Percentiles rank a stretch among this genome's conserved stretches.
These are phyloP conservation scores for Pichia eremophila DNA, from an alignment of 805 yeast species.

Conservation along the genomic window DNA sequence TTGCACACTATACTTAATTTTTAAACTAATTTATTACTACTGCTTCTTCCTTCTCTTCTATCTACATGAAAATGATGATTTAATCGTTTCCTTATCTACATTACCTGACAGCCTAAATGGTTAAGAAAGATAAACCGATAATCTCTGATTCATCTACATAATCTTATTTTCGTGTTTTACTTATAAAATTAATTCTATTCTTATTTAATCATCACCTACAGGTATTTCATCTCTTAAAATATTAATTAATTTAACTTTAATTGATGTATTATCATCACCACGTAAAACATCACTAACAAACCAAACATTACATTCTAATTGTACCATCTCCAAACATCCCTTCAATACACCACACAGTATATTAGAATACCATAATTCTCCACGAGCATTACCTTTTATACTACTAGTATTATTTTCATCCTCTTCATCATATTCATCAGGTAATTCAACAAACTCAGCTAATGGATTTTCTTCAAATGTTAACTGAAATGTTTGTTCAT, in stretches of 20 bases:
- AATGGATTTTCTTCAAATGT: conserved; percentile 79
- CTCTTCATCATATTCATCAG: conserved; percentile 40
- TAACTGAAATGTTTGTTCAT: conserved; percentile 64
- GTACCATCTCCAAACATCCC: conserved; percentile 94
- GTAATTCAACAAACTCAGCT: conserved; percentile 91
- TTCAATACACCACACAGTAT: conserved; percentile 80
- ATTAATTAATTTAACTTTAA: conserved; percentile 60
- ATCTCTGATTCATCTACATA: background rate
- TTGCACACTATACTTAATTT: too few species aligned
- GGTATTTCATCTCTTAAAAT: conserved; percentile 91
- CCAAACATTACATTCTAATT: conserved; percentile 74
- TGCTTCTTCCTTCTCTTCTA: background rate
- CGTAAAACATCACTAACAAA: conserved; percentile 74
- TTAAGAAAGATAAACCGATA: conserved; percentile 1
- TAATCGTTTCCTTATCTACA: conserved; percentile 28
- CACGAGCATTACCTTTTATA: conserved; percentile 39
- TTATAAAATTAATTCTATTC: background rate
- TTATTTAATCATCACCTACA: conserved; percentile 71
- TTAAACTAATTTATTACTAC: background rate
- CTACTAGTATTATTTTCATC: background rate
- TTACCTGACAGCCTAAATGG: conserved; percentile 22
- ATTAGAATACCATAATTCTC: conserved; percentile 88
- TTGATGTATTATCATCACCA: conserved; percentile 77
- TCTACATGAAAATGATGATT: conserved; percentile 15
- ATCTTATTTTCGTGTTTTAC: background rate